These are phyloP conservation scores for Apiospora koreana DNA, from an alignment of 2,329 filamentous ascomycete genomes.

Conservation along the genomic window DNA sequence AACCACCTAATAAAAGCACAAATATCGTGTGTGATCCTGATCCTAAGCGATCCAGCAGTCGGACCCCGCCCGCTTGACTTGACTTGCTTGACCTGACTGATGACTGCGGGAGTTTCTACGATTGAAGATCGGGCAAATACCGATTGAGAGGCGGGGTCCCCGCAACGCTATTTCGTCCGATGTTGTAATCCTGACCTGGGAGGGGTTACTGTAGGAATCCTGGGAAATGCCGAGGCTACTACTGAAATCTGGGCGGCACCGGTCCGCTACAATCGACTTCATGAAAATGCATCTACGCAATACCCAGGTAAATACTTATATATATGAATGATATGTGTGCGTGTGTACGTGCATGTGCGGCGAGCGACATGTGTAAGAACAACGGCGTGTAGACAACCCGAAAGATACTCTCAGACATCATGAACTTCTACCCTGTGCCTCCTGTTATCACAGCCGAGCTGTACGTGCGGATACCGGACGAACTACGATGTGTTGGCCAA, in stretches of 20 bases:
- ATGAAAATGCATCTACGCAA: too few species aligned
- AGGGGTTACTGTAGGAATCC: too few species aligned
- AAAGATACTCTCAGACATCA: conserved; percentile 13
- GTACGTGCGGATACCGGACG: conserved; percentile 36
- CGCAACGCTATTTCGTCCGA: neutral
- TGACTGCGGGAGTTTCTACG: neutral
- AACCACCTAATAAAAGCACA: neutral
- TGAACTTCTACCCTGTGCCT: conserved; percentile 39
- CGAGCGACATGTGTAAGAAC: neutral
- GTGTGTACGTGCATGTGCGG: too few species aligned
- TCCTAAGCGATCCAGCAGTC: neutral
- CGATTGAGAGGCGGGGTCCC: neutral
- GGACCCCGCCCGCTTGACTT: neutral
- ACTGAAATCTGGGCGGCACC: neutral
- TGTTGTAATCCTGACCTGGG: too few species aligned
- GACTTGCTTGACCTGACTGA: neutral
- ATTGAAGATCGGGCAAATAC: neutral
- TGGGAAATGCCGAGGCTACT: neutral
- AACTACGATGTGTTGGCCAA: conserved; percentile 32
- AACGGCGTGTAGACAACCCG: too few species aligned
- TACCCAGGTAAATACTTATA: neutral
- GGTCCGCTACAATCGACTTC: neutral
- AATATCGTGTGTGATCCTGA: neutral
- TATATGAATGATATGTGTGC: neutral
- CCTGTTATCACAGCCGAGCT: conserved; percentile 35